Evolutionary conservation across 1,139 yeast species (phyloP).

Genomic region (Hansenula anomala): DNA sequence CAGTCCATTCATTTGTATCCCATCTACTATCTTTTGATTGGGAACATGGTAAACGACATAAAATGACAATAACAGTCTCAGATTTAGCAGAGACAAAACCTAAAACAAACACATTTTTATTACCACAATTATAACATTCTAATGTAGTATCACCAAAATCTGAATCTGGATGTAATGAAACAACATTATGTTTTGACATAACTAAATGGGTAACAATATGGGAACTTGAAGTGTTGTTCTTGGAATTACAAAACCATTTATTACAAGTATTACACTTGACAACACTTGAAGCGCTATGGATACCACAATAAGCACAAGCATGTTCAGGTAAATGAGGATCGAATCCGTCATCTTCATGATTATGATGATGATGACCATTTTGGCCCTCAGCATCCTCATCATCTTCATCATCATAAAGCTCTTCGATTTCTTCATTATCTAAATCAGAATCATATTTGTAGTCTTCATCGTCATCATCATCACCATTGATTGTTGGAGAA

Average conservation of each 20-base stretch:
- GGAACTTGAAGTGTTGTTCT: constrained; percentile 54
- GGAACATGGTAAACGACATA: constrained; percentile 90
- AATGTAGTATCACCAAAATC: constrained; percentile 80
- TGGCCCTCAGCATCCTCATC: constrained; percentile 6
- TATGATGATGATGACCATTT: constrained; percentile 3
- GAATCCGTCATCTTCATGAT: constrained; percentile 3
- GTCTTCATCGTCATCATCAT: constrained; percentile 3
- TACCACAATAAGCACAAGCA: constrained; percentile 77
- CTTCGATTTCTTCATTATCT: constrained; percentile 7
- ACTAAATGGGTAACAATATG: constrained; percentile 88
- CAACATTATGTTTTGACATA: constrained; percentile 70
- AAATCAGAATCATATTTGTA: constrained; percentile 12
- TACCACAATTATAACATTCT: constrained; percentile 92
- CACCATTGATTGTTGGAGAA: constrained; percentile 1
- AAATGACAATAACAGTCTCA: constrained; percentile 80
- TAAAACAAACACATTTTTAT: constrained; percentile 69
- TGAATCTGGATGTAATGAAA: constrained; percentile 72
- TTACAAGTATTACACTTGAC: constrained; percentile 74
- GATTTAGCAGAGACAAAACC: constrained; percentile 89
- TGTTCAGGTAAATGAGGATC: constrained; percentile 24
- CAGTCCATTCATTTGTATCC: constrained; percentile 89
- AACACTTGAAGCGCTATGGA: constrained; percentile 59
- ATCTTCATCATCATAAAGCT: constrained; percentile 1
- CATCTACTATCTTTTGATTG: constrained; percentile 69
- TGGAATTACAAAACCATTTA: constrained; percentile 92